A percentile compares a stretch with the other conserved stretches of the same genome.
phyloP scores from a whole-genome alignment of 225 moss, liverwort and hornwort species.

The Straminergon stramineum region DNA sequence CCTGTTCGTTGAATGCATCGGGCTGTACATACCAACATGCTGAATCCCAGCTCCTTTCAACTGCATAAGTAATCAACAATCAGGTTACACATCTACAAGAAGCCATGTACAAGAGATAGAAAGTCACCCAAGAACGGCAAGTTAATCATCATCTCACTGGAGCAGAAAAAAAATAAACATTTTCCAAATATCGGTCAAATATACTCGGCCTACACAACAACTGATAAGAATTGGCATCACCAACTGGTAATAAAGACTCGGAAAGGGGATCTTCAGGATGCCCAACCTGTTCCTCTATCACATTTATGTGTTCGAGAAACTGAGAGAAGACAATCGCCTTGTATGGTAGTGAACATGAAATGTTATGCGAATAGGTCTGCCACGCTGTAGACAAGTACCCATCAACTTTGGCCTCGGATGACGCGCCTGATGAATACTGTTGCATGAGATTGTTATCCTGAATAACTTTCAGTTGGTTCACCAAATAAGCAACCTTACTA shows the following conservation, averaged over 20 bases:
- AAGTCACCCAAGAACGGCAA: not conserved
- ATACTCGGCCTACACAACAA: not conserved
- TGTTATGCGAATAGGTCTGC: constrained; percentile 17
- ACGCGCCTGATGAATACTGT: constrained; percentile 1
- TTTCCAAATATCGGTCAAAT: not conserved
- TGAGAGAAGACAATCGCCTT: constrained; percentile 95
- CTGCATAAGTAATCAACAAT: constrained; percentile 24
- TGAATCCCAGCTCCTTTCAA: constrained; percentile 67
- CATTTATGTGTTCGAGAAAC: constrained; percentile 96
- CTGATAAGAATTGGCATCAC: not conserved
- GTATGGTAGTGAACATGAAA: constrained; percentile 34
- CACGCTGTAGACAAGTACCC: constrained; percentile 2
- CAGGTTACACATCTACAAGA: not conserved
- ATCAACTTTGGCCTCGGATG: not conserved
- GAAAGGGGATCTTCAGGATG: not conserved
- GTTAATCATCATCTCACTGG: not conserved
- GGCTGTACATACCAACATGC: constrained; percentile 91
- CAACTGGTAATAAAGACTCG: not conserved
- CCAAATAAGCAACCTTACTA: constrained; percentile 89
- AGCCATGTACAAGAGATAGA: not conserved
- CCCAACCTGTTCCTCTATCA: constrained; percentile 77
- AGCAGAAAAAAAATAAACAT: not conserved
- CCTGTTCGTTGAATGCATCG: constrained; percentile 76
- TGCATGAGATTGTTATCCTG: constrained; percentile 48
- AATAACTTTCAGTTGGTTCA: constrained; percentile 61